Evolutionary conservation across 495 filamentous ascomycete genomes (phyloP), one percentile per base, ranked within the genome.

Genomic region (Neurospora tetraspora): DNA sequence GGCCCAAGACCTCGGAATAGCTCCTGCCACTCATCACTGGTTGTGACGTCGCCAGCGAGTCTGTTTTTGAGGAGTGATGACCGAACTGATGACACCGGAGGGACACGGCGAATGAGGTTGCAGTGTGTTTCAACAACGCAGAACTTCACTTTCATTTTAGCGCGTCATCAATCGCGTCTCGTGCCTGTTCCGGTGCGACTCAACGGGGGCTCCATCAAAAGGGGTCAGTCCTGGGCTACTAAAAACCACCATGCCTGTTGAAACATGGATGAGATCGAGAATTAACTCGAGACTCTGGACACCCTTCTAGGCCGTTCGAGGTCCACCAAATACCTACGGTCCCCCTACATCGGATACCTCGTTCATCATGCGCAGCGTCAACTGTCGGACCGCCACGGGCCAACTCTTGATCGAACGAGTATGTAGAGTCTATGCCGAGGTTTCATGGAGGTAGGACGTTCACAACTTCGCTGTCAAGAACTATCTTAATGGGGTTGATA

Each of bases 1-100:
- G 53, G 11, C 53, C 74, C 70, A 31, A 71, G 72, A 59, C 74
- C 59, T 76, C 73, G 73, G 59, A 72, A 38, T 72, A 36, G 61
- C 20, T 69, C 16, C 47, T 36, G 7, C 53, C 53, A 36, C 27
- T 65, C 53, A 65, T 65, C 7, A 53, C 20, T 53, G 20, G 45
- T 53, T 53, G 45, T 10, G 45, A 53, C 20, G 45, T 12, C 45
- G 20, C 45, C 45, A 53, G 20, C 45, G 45, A 53, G 20, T 53
- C 20, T 53, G 45, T 53, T 12, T 23, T 53, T 3, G 20, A 53
- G 45, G 20, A 34, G 27, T 18, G 53, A 65, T 34, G 53, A 34
- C 53, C 27, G 20, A 27, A 65, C 7, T 65, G 27, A 34, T 65
- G 53, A 34, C 6, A 65, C 27, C 14, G 53, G 23, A 65, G 2